Conservation (phyloP, 2,329 filamentous ascomycete species). For the Colletotrichum spinosum region DNA sequence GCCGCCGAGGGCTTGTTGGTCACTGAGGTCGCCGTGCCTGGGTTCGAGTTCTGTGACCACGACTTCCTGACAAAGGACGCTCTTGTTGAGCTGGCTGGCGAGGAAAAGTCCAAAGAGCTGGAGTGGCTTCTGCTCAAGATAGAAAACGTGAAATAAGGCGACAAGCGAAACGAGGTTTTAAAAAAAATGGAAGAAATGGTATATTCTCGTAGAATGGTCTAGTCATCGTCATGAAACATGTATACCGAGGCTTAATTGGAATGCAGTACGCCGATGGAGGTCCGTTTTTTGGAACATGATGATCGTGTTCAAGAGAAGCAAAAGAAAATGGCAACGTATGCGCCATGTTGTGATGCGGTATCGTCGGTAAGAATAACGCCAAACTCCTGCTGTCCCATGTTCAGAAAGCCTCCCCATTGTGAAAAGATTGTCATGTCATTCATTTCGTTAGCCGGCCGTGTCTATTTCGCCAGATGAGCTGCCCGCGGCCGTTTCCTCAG, state of each 20-base stretch:
- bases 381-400: neutral
- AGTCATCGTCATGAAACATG: slow-evolving; percentile 6
- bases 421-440: slow-evolving; percentile 18
- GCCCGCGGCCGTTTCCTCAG: slow-evolving; percentile 42
- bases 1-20: slow-evolving; percentile 68
- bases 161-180: too few species aligned
- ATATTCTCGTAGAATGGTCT: slow-evolving; percentile 6
- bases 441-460: slow-evolving; percentile 1
- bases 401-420: neutral
- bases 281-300: too few species aligned
- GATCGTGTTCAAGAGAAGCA: neutral
- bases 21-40: slow-evolving; percentile 75
- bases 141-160: neutral
- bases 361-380: neutral
- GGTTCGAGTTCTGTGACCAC: slow-evolving; percentile 75
- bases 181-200: neutral
- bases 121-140: slow-evolving; percentile 54
- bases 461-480: neutral
- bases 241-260: too few species aligned
- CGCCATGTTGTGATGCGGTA: too few species aligned
- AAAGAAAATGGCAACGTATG: neutral
- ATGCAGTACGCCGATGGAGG: too few species aligned
- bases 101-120: slow-evolving; percentile 61
- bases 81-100: slow-evolving; percentile 63
- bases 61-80: slow-evolving; percentile 69